Evolutionary conservation across 1,284 basidiomycete species (phyloP).

Genomic region (Leccinum proximum): DNA sequence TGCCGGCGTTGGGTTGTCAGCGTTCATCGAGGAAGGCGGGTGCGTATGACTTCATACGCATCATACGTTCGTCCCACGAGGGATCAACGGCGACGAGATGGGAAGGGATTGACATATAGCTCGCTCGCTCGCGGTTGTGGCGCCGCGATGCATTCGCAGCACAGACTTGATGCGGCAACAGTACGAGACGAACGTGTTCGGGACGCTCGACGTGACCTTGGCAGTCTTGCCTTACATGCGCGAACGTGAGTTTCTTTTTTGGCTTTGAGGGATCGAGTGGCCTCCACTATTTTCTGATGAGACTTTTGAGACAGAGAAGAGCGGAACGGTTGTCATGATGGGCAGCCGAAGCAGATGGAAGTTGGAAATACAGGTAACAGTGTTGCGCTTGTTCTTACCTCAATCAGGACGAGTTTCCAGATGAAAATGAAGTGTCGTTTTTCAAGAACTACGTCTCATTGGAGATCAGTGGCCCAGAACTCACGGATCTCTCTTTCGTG

Average conservation of each 20-base stretch:
- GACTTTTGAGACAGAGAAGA: constrained; percentile 11
- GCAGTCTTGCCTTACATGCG: constrained; percentile 47
- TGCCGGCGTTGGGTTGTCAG: constrained; percentile 39
- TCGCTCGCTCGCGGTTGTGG: not conserved
- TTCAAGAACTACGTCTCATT: constrained; percentile 63
- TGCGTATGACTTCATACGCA: constrained; percentile 22
- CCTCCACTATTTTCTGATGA: not conserved
- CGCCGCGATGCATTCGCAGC: constrained; percentile 15
- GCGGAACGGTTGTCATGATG: constrained; percentile 42
- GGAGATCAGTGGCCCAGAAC: constrained; percentile 61
- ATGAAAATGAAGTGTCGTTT: constrained; percentile 46
- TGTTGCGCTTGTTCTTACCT: constrained; percentile 34
- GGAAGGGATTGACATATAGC: not conserved
- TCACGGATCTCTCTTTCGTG: constrained; percentile 70
- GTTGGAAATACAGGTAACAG: constrained; percentile 41
- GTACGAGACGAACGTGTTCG: constrained; percentile 49
- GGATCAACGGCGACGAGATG: not conserved
- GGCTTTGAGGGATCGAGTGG: not conserved
- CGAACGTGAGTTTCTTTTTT: constrained; percentile 24
- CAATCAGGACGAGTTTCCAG: constrained; percentile 30
- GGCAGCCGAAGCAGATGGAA: constrained; percentile 55
- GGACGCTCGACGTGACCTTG: constrained; percentile 44
- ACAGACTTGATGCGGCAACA: constrained; percentile 35
- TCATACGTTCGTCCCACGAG: not conserved
- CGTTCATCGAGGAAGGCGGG: constrained; percentile 45